Conservation (phyloP, 331 rosid genomes). For the Dryas integrifolia region DNA sequence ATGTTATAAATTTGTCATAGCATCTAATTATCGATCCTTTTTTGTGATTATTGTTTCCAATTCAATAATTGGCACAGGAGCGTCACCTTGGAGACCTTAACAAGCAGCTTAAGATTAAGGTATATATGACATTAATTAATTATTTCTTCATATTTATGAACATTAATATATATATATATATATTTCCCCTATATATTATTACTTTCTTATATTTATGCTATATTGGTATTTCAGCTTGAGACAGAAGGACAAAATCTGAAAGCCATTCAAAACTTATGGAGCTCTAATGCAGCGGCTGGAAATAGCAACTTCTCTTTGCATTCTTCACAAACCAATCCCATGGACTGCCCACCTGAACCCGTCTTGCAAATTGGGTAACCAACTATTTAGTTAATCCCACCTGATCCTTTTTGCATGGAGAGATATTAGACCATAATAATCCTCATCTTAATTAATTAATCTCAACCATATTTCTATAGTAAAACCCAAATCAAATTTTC, state of each 20-base stretch:
- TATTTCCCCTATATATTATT: background rate
- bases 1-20: conserved; percentile 3
- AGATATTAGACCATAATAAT: too few species aligned
- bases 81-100: conserved; percentile 74
- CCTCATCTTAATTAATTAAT: too few species aligned
- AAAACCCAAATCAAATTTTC: too few species aligned
- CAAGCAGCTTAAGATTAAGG: conserved; percentile 71
- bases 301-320: conserved; percentile 48
- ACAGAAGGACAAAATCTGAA: conserved; percentile 62
- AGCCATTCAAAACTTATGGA: conserved; percentile 63
- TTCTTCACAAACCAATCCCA: conserved; percentile 47
- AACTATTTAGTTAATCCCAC: conserved; percentile 17
- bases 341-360: conserved; percentile 60
- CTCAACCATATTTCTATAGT: too few species aligned
- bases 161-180: background rate
- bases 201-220: background rate
- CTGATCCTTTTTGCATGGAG: conserved; percentile 35
- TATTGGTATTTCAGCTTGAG: conserved; percentile 52
- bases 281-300: conserved; percentile 43
- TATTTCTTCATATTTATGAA: background rate
- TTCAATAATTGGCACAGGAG: conserved; percentile 48
- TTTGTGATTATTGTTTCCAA: background rate
- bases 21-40: background rate
- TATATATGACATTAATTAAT: conserved; percentile 2
- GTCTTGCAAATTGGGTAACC: conserved; percentile 75